phyloP scores from a whole-genome alignment of 2,329 filamentous ascomycete genomes.

The Aspergillus pseudoterreus region DNA sequence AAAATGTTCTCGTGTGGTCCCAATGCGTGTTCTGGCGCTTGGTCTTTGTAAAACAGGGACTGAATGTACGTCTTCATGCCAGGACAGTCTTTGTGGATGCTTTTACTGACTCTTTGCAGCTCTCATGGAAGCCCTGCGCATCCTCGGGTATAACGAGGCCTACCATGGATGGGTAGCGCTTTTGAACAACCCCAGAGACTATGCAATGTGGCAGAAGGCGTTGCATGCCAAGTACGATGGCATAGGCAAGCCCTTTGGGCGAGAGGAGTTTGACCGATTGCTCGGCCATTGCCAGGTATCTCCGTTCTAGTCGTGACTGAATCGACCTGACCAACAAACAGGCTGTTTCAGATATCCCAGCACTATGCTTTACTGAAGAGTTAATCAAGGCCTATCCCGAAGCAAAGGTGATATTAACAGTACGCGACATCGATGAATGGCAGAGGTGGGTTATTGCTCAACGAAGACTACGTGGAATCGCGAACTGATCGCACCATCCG shows the following conservation, averaged over 20 bases:
- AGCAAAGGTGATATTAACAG: constrained; percentile 12
- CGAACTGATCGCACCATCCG: constrained; percentile 32
- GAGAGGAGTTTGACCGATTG: background rate
- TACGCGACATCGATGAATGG: constrained; percentile 24
- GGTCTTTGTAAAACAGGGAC: constrained; percentile 65
- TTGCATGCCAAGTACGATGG: constrained; percentile 56
- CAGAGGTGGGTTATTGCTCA: constrained; percentile 5
- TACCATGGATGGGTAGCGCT: constrained; percentile 64
- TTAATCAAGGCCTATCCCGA: constrained; percentile 24
- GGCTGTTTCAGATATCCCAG: constrained; percentile 13
- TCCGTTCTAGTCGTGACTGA: background rate
- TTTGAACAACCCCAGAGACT: constrained; percentile 52
- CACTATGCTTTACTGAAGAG: constrained; percentile 15
- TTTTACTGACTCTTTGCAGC: constrained; percentile 31
- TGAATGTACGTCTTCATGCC: constrained; percentile 48
- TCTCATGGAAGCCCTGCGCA: constrained; percentile 43
- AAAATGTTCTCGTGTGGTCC: constrained; percentile 37
- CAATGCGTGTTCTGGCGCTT: constrained; percentile 64
- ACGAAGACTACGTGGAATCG: background rate
- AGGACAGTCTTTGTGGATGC: background rate
- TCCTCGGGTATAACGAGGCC: constrained; percentile 58
- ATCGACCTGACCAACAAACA: background rate
- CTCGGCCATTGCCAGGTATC: constrained; percentile 10
- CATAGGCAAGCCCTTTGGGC: constrained; percentile 37
- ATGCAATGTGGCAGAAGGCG: constrained; percentile 58